These are phyloP conservation scores for Athelia sp. DNA, from an alignment of 1,284 basidiomycete species.

Conservation along the genomic window DNA sequence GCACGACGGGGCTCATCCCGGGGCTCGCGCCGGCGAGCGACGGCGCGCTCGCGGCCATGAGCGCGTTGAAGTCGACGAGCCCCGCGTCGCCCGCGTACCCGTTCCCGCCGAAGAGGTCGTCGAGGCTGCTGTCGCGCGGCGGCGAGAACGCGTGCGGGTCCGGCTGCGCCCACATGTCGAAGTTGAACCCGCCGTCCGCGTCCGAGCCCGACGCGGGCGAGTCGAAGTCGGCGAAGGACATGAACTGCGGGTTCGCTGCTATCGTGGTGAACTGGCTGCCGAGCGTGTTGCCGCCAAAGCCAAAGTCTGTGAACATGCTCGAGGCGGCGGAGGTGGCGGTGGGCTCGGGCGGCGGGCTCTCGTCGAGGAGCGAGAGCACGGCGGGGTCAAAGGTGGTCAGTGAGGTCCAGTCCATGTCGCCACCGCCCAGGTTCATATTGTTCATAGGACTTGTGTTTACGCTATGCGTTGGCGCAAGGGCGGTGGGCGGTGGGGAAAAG, in stretches of 20 bases:
- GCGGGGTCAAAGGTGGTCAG: slow-evolving; percentile 63
- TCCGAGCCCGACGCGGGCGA: slow-evolving; percentile 10
- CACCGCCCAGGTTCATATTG: slow-evolving; percentile 24
- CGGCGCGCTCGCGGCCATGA: slow-evolving; percentile 35
- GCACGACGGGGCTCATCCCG: slow-evolving; percentile 47
- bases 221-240: slow-evolving; percentile 52
- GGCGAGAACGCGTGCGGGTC: slow-evolving; percentile 23
- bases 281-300: slow-evolving; percentile 32
- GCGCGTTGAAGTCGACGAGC: slow-evolving; percentile 38
- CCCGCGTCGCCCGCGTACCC: slow-evolving; percentile 35
- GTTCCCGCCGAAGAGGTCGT: slow-evolving; percentile 62
- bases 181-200: slow-evolving; percentile 26
- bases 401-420: slow-evolving; percentile 59
- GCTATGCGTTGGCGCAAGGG: slow-evolving; percentile 22
- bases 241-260: slow-evolving; percentile 73
- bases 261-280: slow-evolving; percentile 57
- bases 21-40: slow-evolving; percentile 25
- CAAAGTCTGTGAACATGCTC: slow-evolving; percentile 61
- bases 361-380: slow-evolving; percentile 57
- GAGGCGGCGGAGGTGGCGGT: slow-evolving; percentile 44
- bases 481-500: slow-evolving; percentile 17
- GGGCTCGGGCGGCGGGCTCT: slow-evolving; percentile 28
- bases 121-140: slow-evolving; percentile 34
- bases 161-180: slow-evolving; percentile 33
- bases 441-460: slow-evolving; percentile 22